phyloP scores from a whole-genome alignment of 768 basidiomycete species.

The Amanita molliuscula region DNA sequence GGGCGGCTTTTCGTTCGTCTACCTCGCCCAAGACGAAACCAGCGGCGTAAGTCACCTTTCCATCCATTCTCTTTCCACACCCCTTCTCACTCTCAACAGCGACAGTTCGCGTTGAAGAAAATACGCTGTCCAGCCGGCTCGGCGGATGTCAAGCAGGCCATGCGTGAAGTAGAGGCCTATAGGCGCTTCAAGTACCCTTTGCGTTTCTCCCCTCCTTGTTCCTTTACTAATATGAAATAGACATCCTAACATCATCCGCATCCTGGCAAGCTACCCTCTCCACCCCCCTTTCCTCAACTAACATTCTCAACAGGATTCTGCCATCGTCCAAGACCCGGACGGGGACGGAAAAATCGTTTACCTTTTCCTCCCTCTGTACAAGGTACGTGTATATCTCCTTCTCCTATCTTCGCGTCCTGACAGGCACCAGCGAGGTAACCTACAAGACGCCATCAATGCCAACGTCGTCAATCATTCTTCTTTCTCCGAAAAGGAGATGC shows the following conservation, averaged over 20 bases:
- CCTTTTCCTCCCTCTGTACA: constrained; percentile 90
- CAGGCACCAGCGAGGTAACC: constrained; percentile 63
- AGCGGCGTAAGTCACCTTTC: constrained; percentile 51
- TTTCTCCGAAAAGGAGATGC: constrained; percentile 82
- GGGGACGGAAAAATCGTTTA: constrained; percentile 94
- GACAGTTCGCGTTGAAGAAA: constrained; percentile 95
- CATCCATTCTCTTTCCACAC: neutral
- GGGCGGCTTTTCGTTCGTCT: constrained; percentile 91
- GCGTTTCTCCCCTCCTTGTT: neutral
- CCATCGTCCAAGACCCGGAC: constrained; percentile 87
- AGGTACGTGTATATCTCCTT: constrained; percentile 30
- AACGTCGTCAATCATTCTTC: constrained; percentile 75
- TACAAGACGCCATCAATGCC: constrained; percentile 89
- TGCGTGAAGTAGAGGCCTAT: constrained; percentile 90
- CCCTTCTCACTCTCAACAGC: constrained; percentile 26
- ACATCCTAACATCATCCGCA: constrained; percentile 95
- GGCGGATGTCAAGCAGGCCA: constrained; percentile 82
- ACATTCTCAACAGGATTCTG: constrained; percentile 59
- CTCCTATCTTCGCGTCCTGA: neutral
- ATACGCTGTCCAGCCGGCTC: constrained; percentile 85
- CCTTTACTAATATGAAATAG: constrained; percentile 25
- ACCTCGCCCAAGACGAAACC: constrained; percentile 76
- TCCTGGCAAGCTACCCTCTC: constrained; percentile 46
- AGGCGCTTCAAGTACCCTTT: constrained; percentile 76
- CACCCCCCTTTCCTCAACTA: neutral